Evolutionary conservation across 257 asterid genomes (phyloP).

Genomic region (Solanum sejunctum): DNA sequence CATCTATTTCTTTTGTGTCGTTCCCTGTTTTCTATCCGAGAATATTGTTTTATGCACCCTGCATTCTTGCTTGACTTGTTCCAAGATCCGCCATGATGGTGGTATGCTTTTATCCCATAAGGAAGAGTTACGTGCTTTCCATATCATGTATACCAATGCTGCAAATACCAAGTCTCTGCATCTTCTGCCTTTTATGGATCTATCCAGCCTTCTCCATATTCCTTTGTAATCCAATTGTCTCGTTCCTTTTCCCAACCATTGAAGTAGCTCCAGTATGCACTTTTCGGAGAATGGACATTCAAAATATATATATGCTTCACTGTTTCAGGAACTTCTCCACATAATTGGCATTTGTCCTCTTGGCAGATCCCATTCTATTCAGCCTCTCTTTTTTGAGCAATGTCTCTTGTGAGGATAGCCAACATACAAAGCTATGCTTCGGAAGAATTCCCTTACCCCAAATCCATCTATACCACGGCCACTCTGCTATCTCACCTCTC

Average conservation of each 20-base stretch:
- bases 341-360: background rate
- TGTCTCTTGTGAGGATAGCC: background rate
- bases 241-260: background rate
- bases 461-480: background rate
- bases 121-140: background rate
- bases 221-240: background rate
- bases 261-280: background rate
- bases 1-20: too few relatives aligned
- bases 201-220: background rate
- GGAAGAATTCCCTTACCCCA: background rate
- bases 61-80: too few relatives aligned
- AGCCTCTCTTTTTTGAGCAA: background rate
- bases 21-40: background rate
- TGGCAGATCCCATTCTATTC: background rate
- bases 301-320: background rate
- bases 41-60: too few relatives aligned
- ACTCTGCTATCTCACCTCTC: background rate
- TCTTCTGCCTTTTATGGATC: background rate
- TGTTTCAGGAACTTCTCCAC: background rate
- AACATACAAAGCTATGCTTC: background rate
- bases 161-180: background rate
- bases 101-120: background rate
- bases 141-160: background rate
- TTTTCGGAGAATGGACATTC: background rate
- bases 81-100: background rate